A percentile compares a stretch with the other conserved stretches of the same genome.
Conservation (phyloP, 192 early-diverging fungal genomes). For the Thoreauomyces humboldtii region DNA sequence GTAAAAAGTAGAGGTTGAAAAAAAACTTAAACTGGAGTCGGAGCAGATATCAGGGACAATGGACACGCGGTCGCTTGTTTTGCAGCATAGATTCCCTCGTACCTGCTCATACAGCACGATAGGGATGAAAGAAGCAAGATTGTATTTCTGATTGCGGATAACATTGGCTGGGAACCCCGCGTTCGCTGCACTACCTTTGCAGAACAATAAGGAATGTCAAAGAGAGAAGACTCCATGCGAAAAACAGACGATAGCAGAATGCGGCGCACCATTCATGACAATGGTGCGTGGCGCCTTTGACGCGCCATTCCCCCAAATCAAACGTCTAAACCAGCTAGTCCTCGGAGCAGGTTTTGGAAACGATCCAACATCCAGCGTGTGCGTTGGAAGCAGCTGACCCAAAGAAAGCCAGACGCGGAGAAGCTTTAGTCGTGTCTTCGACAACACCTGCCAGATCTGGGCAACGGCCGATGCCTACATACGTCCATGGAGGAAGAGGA, state of each 20-base stretch:
- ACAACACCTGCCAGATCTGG: neutral
- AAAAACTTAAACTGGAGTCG: conserved; percentile 82
- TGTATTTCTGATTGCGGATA: conserved; percentile 93
- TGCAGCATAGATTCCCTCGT: too few relatives aligned
- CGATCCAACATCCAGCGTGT: neutral
- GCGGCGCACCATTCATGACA: neutral
- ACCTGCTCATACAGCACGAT: conserved; percentile 95
- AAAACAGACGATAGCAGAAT: neutral
- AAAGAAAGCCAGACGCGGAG: neutral
- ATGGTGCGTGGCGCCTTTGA: conserved; percentile 19
- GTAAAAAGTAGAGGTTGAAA: conserved; percentile 92
- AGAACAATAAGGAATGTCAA: neutral
- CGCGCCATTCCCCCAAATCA: neutral
- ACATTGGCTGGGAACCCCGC: conserved; percentile 63
- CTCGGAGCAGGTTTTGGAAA: neutral
- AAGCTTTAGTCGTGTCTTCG: neutral
- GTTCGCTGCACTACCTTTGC: conserved; percentile 1
- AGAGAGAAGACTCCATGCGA: neutral
- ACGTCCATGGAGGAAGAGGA: conserved; percentile 8
- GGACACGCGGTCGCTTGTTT: too few relatives aligned
- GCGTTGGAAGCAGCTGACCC: conserved; percentile 12
- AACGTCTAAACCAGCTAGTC: neutral
- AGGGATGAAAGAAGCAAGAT: conserved; percentile 79
- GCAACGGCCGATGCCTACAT: neutral
- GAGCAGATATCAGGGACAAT: neutral